A percentile compares a stretch with the other conserved stretches of the same genome.
phyloP scores from a whole-genome alignment of 805 yeast genomes.

The Zygoascus flipseniorum region DNA sequence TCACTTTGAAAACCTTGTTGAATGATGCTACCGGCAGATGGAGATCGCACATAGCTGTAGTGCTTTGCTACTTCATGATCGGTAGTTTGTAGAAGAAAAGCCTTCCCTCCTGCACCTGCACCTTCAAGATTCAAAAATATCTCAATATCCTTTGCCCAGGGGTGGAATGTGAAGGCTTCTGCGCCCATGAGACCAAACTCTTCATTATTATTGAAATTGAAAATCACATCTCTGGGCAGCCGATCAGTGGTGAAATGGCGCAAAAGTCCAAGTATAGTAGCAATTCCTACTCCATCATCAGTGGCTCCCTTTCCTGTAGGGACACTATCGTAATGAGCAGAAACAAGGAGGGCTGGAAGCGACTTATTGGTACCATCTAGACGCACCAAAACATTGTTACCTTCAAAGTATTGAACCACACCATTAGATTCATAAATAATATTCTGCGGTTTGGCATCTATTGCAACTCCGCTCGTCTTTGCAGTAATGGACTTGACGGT shows the following conservation, averaged over 20 bases:
- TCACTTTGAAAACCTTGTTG: slow-evolving; percentile 79
- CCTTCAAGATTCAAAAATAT: slow-evolving; percentile 77
- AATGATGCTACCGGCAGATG: slow-evolving; percentile 71
- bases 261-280: slow-evolving; percentile 65
- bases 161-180: slow-evolving; percentile 57
- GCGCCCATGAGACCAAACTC: slow-evolving; percentile 87
- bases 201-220: slow-evolving; percentile 85
- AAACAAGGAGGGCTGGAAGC: slow-evolving; percentile 60
- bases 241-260: slow-evolving; percentile 35
- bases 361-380: slow-evolving; percentile 48
- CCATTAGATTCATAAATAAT: slow-evolving; percentile 19
- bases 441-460: slow-evolving; percentile 22
- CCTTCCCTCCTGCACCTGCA: slow-evolving; percentile 85
- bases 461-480: slow-evolving; percentile 37
- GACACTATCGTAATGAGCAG: slow-evolving; percentile 87
- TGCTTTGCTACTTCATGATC: slow-evolving; percentile 62
- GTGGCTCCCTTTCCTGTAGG: slow-evolving; percentile 84
- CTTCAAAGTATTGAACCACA: slow-evolving; percentile 66
- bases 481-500: slow-evolving; percentile 36
- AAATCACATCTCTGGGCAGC: slow-evolving; percentile 64
- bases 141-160: slow-evolving; percentile 54
- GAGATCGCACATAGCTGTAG: slow-evolving; percentile 38
- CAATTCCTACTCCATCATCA: slow-evolving; percentile 88
- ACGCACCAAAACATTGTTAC: slow-evolving; percentile 71
- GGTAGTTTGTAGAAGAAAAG: slow-evolving; percentile 75